A percentile compares a stretch with the other conserved stretches of the same genome.
phyloP scores from a whole-genome alignment of 805 yeast genomes.

The Kodamaea neixiangensis region DNA sequence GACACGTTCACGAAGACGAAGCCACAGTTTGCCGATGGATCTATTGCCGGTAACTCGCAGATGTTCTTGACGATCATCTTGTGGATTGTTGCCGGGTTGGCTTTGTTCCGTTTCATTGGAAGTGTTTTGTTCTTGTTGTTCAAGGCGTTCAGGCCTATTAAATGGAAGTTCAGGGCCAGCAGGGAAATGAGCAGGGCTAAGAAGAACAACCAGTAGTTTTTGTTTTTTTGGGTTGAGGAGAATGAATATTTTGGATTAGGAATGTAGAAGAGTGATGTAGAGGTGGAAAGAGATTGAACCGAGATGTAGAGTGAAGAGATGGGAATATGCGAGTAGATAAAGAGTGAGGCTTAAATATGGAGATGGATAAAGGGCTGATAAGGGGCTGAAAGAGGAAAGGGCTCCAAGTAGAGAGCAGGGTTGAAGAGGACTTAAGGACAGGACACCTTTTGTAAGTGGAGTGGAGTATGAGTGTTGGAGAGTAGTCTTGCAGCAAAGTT shows the following conservation, averaged over 20 bases:
- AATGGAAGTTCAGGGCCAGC: slow-evolving; percentile 36
- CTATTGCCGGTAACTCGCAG: slow-evolving; percentile 50
- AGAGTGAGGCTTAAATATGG: neutral
- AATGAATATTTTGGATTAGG: neutral
- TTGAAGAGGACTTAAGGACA: neutral
- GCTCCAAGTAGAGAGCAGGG: neutral
- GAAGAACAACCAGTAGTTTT: slow-evolving; percentile 5
- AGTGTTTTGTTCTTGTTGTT: slow-evolving; percentile 57
- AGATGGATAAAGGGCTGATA: neutral
- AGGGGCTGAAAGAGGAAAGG: neutral
- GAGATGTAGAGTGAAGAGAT: neutral
- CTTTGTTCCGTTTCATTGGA: slow-evolving; percentile 79
- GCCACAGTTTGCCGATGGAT: slow-evolving; percentile 28
- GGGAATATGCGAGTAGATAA: neutral
- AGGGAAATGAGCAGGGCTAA: slow-evolving; percentile 15
- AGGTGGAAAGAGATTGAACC: neutral
- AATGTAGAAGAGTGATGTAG: slow-evolving; percentile 1
- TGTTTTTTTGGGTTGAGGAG: neutral
- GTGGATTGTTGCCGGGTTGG: slow-evolving; percentile 93
- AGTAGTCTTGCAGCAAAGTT: neutral
- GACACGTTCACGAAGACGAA: slow-evolving; percentile 39
- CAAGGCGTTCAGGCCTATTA: slow-evolving; percentile 40
- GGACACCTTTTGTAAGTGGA: neutral
- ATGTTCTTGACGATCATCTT: slow-evolving; percentile 79
- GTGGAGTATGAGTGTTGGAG: neutral